Conservation (phyloP, 2,329 filamentous ascomycete species). For the Aspergillus arachidicola region DNA sequence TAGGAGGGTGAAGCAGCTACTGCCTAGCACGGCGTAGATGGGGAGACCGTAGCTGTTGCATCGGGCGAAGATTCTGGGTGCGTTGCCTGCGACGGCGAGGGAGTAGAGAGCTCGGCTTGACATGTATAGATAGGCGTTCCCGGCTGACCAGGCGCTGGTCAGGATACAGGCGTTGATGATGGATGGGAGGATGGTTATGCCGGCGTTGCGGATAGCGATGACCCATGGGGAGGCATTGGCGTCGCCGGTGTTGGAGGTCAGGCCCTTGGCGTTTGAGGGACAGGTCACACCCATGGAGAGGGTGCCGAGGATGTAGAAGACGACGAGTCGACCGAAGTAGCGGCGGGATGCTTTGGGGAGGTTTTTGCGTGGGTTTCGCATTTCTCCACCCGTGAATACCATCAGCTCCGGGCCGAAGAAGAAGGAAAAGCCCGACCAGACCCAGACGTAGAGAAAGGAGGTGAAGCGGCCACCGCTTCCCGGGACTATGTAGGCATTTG, state of each 20-base stretch:
- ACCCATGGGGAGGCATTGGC: conserved; percentile 61
- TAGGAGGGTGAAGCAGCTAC: conserved; percentile 42
- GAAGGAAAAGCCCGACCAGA: conserved; percentile 37
- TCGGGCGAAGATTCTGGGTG: conserved; percentile 42
- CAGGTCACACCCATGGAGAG: conserved; percentile 62
- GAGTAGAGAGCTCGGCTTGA: conserved; percentile 54
- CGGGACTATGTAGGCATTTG: conserved; percentile 61
- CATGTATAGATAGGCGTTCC: conserved; percentile 64
- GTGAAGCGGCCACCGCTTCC: conserved; percentile 48
- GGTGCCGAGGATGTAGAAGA: conserved; percentile 60
- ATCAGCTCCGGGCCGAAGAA: conserved; percentile 50
- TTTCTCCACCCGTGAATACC: conserved; percentile 57
- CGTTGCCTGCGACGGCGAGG: conserved; percentile 47
- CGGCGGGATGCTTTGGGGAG: conserved; percentile 57
- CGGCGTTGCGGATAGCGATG: conserved; percentile 69
- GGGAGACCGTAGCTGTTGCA: conserved; percentile 56
- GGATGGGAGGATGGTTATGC: conserved; percentile 66
- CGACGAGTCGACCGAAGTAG: conserved; percentile 56
- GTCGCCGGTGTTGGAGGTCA: conserved; percentile 35
- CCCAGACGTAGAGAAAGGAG: conserved; percentile 48
- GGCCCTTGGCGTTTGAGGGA: conserved; percentile 54
- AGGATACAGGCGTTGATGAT: conserved; percentile 76
- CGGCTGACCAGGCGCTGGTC: conserved; percentile 69
- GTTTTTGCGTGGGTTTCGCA: conserved; percentile 51
- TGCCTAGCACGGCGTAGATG: conserved; percentile 48